A percentile compares a stretch with the other conserved stretches of the same genome.
Conservation (phyloP, 768 basidiomycete species). For the Cystofilobasidium bisporidii region DNA sequence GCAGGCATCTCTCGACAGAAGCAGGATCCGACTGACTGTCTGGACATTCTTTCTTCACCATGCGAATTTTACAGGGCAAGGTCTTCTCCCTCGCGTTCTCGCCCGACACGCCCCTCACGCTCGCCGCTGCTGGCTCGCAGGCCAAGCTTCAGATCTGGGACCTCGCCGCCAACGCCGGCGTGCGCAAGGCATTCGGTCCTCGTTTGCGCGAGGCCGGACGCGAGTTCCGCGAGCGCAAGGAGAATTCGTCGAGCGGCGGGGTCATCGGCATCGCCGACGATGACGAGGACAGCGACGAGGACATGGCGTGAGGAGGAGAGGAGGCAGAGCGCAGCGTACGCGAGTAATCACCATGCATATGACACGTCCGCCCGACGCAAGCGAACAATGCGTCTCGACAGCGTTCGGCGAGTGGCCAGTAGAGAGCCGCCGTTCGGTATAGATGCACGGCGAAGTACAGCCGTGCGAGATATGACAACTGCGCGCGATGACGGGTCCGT, state of each 20-base stretch:
- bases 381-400: too few relatives aligned
- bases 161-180: constrained; percentile 69
- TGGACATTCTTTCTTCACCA: too few relatives aligned
- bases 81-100: constrained; percentile 87
- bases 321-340: too few relatives aligned
- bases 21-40: too few relatives aligned
- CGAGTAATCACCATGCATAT: too few relatives aligned
- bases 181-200: constrained; percentile 67
- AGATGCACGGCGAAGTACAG: too few relatives aligned
- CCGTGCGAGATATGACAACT: too few relatives aligned
- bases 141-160: constrained; percentile 96
- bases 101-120: constrained; percentile 74
- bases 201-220: constrained; percentile 68
- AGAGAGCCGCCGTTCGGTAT: too few relatives aligned
- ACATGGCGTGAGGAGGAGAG: not conserved
- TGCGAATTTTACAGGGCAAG: constrained; percentile 58
- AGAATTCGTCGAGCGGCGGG: constrained; percentile 32
- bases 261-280: constrained; percentile 35
- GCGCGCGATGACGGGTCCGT: too few relatives aligned
- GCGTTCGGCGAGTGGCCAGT: too few relatives aligned
- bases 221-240: constrained; percentile 44
- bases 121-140: constrained; percentile 89
- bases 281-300: constrained; percentile 26
- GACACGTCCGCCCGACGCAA: too few relatives aligned
- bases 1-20: not conserved